Conservation (phyloP, 2,329 filamentous ascomycete genomes). For the Lithohypha guttulata region DNA sequence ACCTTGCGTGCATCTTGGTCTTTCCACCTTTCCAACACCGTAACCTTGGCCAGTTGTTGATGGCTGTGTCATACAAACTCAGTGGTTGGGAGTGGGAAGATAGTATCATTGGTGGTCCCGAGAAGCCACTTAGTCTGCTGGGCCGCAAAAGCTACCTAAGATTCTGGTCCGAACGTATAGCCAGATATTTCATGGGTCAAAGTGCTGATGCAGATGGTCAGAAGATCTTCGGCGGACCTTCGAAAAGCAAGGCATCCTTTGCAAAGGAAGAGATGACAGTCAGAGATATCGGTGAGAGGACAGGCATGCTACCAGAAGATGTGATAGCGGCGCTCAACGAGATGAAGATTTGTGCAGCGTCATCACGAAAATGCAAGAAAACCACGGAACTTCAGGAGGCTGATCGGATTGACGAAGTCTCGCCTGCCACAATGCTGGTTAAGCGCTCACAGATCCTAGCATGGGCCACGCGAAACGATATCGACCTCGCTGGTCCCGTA, state of each 20-base stretch:
- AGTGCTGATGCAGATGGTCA: constrained; percentile 23
- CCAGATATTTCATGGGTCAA: constrained; percentile 44
- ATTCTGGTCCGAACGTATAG: constrained; percentile 79
- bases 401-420: constrained; percentile 20
- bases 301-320: constrained; percentile 78
- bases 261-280: constrained; percentile 48
- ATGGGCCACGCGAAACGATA: constrained; percentile 54
- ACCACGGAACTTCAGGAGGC: constrained; percentile 24
- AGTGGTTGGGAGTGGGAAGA: constrained; percentile 57
- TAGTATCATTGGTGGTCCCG: constrained; percentile 74
- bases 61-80: constrained; percentile 89
- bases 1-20: constrained; percentile 87
- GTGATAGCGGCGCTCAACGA: constrained; percentile 66
- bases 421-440: constrained; percentile 34
- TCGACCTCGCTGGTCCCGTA: constrained; percentile 56
- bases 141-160: constrained; percentile 71
- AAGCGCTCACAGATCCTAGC: constrained; percentile 50
- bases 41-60: constrained; percentile 76
- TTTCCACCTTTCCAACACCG: constrained; percentile 94
- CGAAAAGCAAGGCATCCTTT: constrained; percentile 25
- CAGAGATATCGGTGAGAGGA: constrained; percentile 60
- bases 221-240: constrained; percentile 25
- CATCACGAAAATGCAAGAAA: constrained; percentile 37
- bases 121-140: constrained; percentile 82
- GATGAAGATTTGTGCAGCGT: constrained; percentile 57